phyloP scores from a whole-genome alignment of 352 stramenopile species.

The Phytophthora constricta region DNA sequence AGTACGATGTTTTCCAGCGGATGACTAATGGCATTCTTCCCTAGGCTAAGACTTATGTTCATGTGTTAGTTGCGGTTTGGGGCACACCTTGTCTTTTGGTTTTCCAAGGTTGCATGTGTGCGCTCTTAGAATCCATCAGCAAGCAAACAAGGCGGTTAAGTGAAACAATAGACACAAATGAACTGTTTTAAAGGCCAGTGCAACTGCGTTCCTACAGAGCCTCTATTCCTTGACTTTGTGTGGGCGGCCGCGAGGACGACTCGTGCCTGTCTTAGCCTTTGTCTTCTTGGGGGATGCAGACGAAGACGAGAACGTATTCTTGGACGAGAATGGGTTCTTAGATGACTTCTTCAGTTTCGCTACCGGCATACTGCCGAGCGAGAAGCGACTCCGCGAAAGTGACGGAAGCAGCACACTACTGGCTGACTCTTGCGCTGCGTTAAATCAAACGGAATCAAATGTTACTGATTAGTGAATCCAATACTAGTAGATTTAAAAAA shows the following conservation, averaged over 20 bases:
- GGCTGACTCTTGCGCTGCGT: constrained; percentile 46
- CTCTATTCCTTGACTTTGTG: constrained; percentile 44
- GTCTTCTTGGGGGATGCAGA: constrained; percentile 27
- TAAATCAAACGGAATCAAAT: no score
- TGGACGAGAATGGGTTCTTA: constrained; percentile 73
- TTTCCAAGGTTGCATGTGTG: no score
- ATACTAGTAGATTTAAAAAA: no score
- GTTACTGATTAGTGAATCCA: no score
- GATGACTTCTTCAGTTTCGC: constrained; percentile 82
- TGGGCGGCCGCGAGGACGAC: constrained; percentile 32
- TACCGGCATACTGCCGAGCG: constrained; percentile 76
- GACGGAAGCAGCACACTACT: constrained; percentile 70
- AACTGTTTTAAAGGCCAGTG: no score
- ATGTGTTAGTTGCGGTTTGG: background rate
- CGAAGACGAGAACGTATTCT: no score
- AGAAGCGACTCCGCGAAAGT: constrained; percentile 78
- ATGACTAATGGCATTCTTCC: constrained; percentile 93
- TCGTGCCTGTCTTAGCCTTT: constrained; percentile 24
- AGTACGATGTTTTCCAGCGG: constrained; percentile 93
- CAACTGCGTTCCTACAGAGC: background rate
- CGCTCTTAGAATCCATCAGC: background rate
- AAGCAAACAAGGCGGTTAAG: constrained; percentile 2
- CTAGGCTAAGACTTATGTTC: constrained; percentile 40
- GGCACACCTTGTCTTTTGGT: background rate
- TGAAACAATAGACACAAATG: constrained; percentile 25